A percentile compares a stretch with the other conserved stretches of the same genome.
Evolutionary conservation across 306 rosid species (phyloP).

Genomic region (Prunus salicina): DNA sequence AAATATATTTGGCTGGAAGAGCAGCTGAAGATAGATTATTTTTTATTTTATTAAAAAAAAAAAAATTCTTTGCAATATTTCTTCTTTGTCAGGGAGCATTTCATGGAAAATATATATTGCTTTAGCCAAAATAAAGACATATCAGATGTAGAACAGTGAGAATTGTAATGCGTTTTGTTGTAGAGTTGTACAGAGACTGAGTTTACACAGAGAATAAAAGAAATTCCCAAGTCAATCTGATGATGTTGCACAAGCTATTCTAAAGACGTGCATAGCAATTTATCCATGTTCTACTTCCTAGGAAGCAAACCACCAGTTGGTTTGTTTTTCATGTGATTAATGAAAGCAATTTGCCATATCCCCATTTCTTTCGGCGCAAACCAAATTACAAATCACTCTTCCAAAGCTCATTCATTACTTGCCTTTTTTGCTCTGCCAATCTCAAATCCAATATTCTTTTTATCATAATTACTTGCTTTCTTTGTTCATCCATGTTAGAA

Average conservation of each 20-base stretch:
- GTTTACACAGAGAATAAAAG: background rate
- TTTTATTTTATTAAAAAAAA: no score
- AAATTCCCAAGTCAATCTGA: background rate
- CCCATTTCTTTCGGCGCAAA: background rate
- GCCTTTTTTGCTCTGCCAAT: background rate
- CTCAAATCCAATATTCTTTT: background rate
- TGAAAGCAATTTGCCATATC: no score
- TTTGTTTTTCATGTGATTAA: background rate
- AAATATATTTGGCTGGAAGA: constrained; percentile 5
- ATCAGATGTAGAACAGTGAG: background rate
- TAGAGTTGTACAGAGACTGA: constrained; percentile 9
- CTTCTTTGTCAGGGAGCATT: constrained; percentile 4
- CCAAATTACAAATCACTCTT: background rate
- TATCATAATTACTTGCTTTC: background rate
- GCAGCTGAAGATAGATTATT: background rate
- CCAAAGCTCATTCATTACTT: background rate
- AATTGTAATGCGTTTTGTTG: background rate
- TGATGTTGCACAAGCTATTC: no score
- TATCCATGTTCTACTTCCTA: background rate
- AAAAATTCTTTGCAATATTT: constrained; percentile 16
- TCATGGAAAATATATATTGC: constrained; percentile 10
- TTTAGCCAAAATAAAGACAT: background rate
- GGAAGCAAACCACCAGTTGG: background rate
- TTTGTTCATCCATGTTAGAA: no score
- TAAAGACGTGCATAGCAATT: no score